Evolutionary conservation across 768 basidiomycete genomes (phyloP).

Genomic region (Xerocomellus chrysenteron): DNA sequence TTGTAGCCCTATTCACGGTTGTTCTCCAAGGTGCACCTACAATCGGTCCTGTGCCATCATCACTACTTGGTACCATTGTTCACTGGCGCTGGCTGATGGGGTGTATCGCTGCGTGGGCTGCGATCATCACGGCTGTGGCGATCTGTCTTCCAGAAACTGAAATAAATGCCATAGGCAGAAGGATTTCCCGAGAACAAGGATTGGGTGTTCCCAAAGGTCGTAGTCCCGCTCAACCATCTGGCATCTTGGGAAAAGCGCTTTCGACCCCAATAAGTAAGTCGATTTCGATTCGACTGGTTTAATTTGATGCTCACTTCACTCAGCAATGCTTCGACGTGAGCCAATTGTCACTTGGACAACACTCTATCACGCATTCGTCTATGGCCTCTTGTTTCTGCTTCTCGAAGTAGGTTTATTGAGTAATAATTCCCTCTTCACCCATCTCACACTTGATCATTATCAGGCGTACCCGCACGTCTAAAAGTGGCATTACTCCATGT

Average conservation of each 20-base stretch:
- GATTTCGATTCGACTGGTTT: neutral
- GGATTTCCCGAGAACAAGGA: constrained; percentile 5
- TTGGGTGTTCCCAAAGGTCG: neutral
- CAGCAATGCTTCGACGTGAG: constrained; percentile 21
- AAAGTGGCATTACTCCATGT: constrained; percentile 20
- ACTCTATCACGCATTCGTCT: constrained; percentile 24
- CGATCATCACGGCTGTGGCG: constrained; percentile 14
- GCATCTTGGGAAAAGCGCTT: constrained; percentile 15
- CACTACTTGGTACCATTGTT: constrained; percentile 19
- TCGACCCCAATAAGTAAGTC: constrained; percentile 18
- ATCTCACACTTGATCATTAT: neutral
- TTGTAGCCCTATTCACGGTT: constrained; percentile 25
- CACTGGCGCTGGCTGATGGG: constrained; percentile 26
- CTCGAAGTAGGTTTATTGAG: constrained; percentile 17
- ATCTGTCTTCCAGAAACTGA: constrained; percentile 25
- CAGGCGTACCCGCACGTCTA: constrained; percentile 24
- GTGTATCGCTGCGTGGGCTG: constrained; percentile 18
- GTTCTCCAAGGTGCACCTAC: constrained; percentile 28
- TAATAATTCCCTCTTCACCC: neutral
- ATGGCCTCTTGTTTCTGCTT: constrained; percentile 27
- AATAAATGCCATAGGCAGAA: constrained; percentile 15
- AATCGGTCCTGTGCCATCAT: constrained; percentile 27
- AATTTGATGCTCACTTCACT: neutral
- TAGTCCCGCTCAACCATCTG: neutral
- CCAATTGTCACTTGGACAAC: constrained; percentile 28